Evolutionary conservation across 768 basidiomycete genomes (phyloP).

Genomic region (Butyriboletus loyo): DNA sequence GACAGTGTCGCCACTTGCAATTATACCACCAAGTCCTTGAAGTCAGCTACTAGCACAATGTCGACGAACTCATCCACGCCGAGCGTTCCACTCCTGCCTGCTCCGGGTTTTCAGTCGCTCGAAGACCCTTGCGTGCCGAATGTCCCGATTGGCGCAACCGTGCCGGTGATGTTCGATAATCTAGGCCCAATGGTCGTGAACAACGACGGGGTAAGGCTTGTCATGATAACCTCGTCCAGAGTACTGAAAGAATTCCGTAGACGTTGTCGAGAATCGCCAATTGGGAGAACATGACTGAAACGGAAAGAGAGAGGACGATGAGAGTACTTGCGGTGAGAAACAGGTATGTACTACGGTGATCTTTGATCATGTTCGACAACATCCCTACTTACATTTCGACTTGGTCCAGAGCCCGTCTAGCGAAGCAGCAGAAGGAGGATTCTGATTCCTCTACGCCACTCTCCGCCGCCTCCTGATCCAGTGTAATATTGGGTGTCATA

Average conservation of each 20-base stretch:
- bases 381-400: not conserved
- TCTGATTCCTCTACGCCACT: not conserved
- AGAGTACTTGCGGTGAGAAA: conserved; percentile 54
- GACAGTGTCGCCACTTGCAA: not conserved
- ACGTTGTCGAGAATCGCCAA: conserved; percentile 65
- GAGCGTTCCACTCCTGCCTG: conserved; percentile 7
- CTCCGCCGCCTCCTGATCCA: not conserved
- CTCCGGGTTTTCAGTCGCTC: conserved; percentile 5
- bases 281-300: conserved; percentile 56
- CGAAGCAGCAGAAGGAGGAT: conserved; percentile 2
- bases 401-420: conserved; percentile 8
- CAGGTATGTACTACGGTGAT: conserved; percentile 30
- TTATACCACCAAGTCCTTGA: not conserved
- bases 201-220: conserved; percentile 52
- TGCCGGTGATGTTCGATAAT: conserved; percentile 49
- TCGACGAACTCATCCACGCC: conserved; percentile 1
- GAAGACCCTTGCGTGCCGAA: conserved; percentile 7
- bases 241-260: conserved; percentile 28
- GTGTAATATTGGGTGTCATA: not conserved
- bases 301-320: conserved; percentile 55
- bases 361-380: not conserved
- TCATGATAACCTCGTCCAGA: not conserved
- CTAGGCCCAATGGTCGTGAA: conserved; percentile 71
- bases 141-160: conserved; percentile 14
- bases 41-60: not conserved